These are phyloP conservation scores for Chaetomium strumarium DNA, from an alignment of 2,329 filamentous ascomycete species.

Conservation along the genomic window DNA sequence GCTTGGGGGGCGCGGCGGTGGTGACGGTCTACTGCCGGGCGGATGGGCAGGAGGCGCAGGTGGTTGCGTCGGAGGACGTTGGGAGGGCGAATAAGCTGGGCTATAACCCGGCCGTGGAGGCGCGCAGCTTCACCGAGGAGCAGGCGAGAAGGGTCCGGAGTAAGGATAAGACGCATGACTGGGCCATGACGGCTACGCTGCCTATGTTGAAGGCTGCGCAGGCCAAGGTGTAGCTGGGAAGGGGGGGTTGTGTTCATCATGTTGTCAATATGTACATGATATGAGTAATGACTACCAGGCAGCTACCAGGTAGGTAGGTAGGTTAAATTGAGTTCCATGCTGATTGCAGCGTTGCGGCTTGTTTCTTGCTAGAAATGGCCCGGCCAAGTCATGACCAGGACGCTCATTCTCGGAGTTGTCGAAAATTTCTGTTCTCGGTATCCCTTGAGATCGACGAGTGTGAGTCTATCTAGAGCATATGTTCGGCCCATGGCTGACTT, in stretches of 20 bases:
- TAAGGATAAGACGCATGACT: slow-evolving; percentile 58
- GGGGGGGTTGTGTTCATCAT: not conserved
- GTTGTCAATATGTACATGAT: not conserved
- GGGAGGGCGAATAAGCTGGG: slow-evolving; percentile 64
- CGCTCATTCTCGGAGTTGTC: too few species aligned
- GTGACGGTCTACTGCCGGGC: slow-evolving; percentile 83
- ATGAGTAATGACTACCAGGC: too few species aligned
- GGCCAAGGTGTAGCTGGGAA: slow-evolving; percentile 28
- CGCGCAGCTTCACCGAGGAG: slow-evolving; percentile 76
- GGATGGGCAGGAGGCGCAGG: slow-evolving; percentile 61
- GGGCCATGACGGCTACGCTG: slow-evolving; percentile 71
- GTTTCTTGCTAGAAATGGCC: too few species aligned
- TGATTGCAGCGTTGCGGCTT: too few species aligned
- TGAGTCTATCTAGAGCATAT: too few species aligned
- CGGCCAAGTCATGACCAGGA: too few species aligned
- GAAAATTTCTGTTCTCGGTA: too few species aligned
- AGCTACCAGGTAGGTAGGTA: too few species aligned
- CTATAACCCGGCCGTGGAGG: slow-evolving; percentile 88
- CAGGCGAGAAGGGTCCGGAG: slow-evolving; percentile 69
- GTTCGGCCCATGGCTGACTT: too few species aligned
- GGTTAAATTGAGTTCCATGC: too few species aligned
- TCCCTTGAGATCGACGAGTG: too few species aligned
- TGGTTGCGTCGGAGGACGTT: slow-evolving; percentile 57
- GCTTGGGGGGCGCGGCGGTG: slow-evolving; percentile 83
- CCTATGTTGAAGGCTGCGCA: slow-evolving; percentile 55